phyloP scores from a whole-genome alignment of 2,329 filamentous ascomycete genomes.

The Calonectria pseudoreteaudii region DNA sequence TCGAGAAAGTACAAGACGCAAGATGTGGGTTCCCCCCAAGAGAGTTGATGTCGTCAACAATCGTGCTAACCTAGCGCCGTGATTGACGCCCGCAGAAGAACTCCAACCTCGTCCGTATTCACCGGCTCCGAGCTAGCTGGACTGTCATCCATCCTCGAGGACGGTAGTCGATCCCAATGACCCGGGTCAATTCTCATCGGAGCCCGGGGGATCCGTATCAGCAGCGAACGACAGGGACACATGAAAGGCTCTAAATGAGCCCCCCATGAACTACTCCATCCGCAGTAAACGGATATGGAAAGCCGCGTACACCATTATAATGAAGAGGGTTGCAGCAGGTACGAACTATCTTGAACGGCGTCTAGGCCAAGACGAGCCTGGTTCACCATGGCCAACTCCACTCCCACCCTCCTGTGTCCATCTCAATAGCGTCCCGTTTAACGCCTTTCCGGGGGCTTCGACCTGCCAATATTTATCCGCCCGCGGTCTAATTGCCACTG shows the following conservation, averaged over 20 bases:
- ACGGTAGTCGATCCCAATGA: not conserved
- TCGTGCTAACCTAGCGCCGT: not conserved
- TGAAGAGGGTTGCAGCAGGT: not conserved
- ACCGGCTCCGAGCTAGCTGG: not conserved
- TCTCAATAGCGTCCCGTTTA: not conserved
- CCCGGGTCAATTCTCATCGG: not conserved
- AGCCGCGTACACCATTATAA: not conserved
- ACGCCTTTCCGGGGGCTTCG: not conserved
- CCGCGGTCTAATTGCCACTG: not conserved
- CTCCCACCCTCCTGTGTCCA: not conserved
- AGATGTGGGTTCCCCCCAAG: not conserved
- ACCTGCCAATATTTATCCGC: constrained; percentile 1
- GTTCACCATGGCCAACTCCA: not conserved
- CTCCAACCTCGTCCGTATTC: not conserved
- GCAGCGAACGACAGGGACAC: not conserved
- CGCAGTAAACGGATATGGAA: not conserved
- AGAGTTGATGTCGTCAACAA: not conserved
- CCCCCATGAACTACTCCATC: not conserved
- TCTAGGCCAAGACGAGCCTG: constrained; percentile 4
- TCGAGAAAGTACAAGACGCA: not conserved
- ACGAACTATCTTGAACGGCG: not conserved
- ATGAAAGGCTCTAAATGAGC: not conserved
- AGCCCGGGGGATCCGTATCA: not conserved
- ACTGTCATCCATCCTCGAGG: not conserved
- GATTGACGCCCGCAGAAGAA: not conserved